Percentiles rank a stretch among this genome's conserved stretches.
Conservation (phyloP, 495 filamentous ascomycete species). For the Evernia prunastri region DNA sequence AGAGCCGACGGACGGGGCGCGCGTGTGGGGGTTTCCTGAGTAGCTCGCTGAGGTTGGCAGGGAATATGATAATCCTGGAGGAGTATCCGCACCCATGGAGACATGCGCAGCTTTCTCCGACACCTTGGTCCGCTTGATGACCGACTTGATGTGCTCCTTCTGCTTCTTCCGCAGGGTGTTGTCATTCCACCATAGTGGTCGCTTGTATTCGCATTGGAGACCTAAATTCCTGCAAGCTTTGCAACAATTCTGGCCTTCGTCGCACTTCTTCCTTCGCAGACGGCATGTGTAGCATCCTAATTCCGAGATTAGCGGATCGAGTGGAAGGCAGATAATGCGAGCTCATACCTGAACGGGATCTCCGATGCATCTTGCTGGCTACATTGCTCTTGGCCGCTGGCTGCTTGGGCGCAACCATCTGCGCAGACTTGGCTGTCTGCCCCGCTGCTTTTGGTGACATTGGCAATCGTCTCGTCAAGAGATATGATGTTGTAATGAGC, state of each 20-base stretch:
- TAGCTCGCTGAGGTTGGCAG: conserved; percentile 73
- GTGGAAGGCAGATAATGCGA: too few relatives aligned
- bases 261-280: conserved; percentile 93
- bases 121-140: conserved; percentile 94
- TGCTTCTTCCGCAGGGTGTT: conserved; percentile 74
- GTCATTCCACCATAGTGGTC: conserved; percentile 95
- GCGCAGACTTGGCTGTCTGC: conserved; percentile 31
- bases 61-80: conserved; percentile 75
- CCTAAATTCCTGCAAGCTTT: conserved; percentile 82
- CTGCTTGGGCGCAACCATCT: conserved; percentile 41
- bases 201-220: conserved; percentile 88
- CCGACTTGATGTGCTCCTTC: conserved; percentile 93
- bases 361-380: conserved; percentile 77
- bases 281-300: conserved; percentile 96
- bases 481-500: neutral
- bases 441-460: conserved; percentile 31
- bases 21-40: conserved; percentile 61
- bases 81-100: conserved; percentile 48
- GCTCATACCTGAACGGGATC: conserved; percentile 82
- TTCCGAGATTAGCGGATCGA: conserved; percentile 14
- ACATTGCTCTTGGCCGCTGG: conserved; percentile 47
- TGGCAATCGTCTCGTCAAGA: conserved; percentile 6
- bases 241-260: conserved; percentile 82
- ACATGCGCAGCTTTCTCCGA: conserved; percentile 65
- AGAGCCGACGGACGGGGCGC: conserved; percentile 72